phyloP scores from a whole-genome alignment of 169 alveolate species.

The Plasmodium yoelii region DNA sequence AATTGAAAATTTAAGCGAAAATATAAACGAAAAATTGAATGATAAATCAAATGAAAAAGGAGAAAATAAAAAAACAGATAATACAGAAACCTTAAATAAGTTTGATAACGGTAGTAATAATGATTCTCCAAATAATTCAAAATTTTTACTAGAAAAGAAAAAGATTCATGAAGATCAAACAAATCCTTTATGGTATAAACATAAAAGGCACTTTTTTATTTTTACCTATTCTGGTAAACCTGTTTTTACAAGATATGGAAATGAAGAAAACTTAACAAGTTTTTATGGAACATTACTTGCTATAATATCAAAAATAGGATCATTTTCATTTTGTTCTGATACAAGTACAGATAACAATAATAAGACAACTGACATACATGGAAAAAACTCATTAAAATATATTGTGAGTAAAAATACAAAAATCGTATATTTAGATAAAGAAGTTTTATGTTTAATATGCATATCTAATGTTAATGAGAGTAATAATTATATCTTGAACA shows the following conservation, averaged over 20 bases:
- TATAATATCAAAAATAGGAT: slow-evolving; percentile 84
- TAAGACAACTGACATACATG: slow-evolving; percentile 7
- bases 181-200: slow-evolving; percentile 79
- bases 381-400: slow-evolving; percentile 74
- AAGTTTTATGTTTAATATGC: slow-evolving; percentile 85
- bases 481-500: slow-evolving; percentile 76
- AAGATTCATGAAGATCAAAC: slow-evolving; percentile 77
- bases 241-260: slow-evolving; percentile 88
- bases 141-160: slow-evolving; percentile 54
- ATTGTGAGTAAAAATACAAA: slow-evolving; percentile 79
- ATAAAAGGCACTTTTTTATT: slow-evolving; percentile 87
- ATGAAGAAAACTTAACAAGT: slow-evolving; percentile 80
- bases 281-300: slow-evolving; percentile 84
- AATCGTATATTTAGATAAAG: slow-evolving; percentile 85
- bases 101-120: slow-evolving; percentile 35
- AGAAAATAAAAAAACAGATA: slow-evolving; percentile 37
- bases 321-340: slow-evolving; percentile 72
- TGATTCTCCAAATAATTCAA: slow-evolving; percentile 56
- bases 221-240: slow-evolving; percentile 89
- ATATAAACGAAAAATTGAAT: slow-evolving; percentile 6
- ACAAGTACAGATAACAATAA: slow-evolving; percentile 68
- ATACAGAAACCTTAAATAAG: slow-evolving; percentile 19
- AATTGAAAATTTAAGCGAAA: not conserved
- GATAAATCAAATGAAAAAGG: not conserved
- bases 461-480: slow-evolving; percentile 83